Evolutionary conservation across 2,329 filamentous ascomycete genomes (phyloP).

Genomic region (Myrmaecium sp.): DNA sequence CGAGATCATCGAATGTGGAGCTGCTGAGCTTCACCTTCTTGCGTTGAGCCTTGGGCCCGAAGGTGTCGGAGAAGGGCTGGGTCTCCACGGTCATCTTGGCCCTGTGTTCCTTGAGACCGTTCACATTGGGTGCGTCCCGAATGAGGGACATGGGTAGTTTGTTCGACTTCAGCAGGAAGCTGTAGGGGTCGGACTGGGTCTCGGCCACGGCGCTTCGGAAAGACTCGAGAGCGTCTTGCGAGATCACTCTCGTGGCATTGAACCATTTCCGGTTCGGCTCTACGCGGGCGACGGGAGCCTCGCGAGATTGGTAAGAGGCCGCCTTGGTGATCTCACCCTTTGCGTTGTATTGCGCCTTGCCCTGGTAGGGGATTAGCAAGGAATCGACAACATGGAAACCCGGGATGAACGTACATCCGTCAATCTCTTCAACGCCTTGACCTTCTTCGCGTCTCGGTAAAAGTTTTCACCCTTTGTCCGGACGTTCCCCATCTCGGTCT

Average conservation of each 20-base stretch:
- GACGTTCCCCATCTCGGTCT: slow-evolving; percentile 78
- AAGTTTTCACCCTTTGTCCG: slow-evolving; percentile 96
- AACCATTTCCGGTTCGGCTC: slow-evolving; percentile 98
- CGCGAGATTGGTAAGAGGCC: slow-evolving; percentile 67
- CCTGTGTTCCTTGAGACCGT: slow-evolving; percentile 79
- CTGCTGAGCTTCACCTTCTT: slow-evolving; percentile 85
- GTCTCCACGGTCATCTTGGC: slow-evolving; percentile 89
- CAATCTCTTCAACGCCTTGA: slow-evolving; percentile 77
- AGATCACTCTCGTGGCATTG: slow-evolving; percentile 79
- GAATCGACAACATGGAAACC: background rate
- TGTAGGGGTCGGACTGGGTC: slow-evolving; percentile 77
- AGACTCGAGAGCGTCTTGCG: slow-evolving; percentile 68
- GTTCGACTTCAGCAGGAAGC: slow-evolving; percentile 89
- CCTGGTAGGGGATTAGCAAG: no score
- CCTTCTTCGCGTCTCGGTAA: slow-evolving; percentile 76
- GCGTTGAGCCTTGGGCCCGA: slow-evolving; percentile 82
- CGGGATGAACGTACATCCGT: slow-evolving; percentile 48
- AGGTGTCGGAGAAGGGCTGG: slow-evolving; percentile 71
- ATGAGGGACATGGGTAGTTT: slow-evolving; percentile 95
- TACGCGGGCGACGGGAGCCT: slow-evolving; percentile 67
- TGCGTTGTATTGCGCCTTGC: slow-evolving; percentile 66
- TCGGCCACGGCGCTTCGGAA: slow-evolving; percentile 90
- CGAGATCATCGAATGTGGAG: slow-evolving; percentile 65
- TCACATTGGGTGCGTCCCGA: slow-evolving; percentile 51
- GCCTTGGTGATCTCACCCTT: slow-evolving; percentile 71